Evolutionary conservation across 257 asterid species (phyloP), one percentile per base, ranked within the genome.

Genomic region (Henckelia pumila): DNA sequence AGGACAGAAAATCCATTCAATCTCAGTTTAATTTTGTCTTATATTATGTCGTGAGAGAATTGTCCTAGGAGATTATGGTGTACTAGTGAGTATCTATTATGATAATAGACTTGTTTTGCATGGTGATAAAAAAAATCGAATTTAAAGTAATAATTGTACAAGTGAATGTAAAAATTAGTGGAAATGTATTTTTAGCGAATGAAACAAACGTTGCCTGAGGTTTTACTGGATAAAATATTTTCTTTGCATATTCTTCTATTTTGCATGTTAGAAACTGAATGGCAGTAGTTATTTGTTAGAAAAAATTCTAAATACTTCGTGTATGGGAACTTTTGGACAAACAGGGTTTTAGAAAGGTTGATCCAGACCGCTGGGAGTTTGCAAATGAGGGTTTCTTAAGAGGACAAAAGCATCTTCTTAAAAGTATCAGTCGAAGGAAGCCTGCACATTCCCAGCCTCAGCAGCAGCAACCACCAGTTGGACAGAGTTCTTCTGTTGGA

Each of bases 271-370:
- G 59, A 14, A 40, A 49, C 53, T 57, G 52, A 62, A 20, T 11
- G 7, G 59, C 82, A 75, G 79, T 82, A 75, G 81, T 80, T 71
- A 66, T 78, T 73, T 40, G 9, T 11, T 0, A 3, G 14, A 47
- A 47, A 47, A 47, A 14, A 4, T 47, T 47, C 20, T 47, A 47
- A 47, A 17, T 47, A 47, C 8, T 47, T 17, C 7, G 21, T 14
- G 20, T 47, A 6, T 47, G 55, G 55, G 21, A 68, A 71, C 76
- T 70, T 75, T 64, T 69, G 72, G 52, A 66, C 23, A 28, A 71
- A 56, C 70, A 86, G 94, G 94, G 94, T 52, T 86, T 86, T 84
- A 82, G 85, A 79, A 86, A 89, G 73, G 89, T 88, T 44, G 88
- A 86, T 29, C 83, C 88, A 1, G 89, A 83, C 61, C 85, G 83